A percentile compares a stretch with the other conserved stretches of the same genome.
These are phyloP conservation scores for Triticum timopheevii DNA, from an alignment of 176 grass and related monocot genomes.

Conservation along the genomic window DNA sequence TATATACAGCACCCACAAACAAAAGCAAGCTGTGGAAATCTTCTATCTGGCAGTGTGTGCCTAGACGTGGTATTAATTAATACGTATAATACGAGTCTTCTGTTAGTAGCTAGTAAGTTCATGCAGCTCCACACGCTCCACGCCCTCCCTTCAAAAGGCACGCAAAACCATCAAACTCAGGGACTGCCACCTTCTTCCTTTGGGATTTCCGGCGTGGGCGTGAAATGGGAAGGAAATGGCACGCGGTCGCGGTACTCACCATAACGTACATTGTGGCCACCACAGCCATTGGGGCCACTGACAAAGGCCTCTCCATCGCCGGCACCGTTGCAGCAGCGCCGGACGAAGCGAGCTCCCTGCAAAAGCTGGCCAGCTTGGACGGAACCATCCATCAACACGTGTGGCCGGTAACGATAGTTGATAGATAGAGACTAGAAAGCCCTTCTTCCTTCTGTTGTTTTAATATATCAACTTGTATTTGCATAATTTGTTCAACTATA, in stretches of 20 bases:
- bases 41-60: background rate
- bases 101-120: background rate
- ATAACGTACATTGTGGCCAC: background rate
- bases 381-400: constrained; percentile 20
- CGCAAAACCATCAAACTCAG: background rate
- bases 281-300: background rate
- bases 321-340: background rate
- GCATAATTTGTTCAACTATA: background rate
- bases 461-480: background rate
- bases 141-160: background rate
- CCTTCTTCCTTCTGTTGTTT: background rate
- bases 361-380: background rate
- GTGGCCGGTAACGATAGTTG: constrained; percentile 31
- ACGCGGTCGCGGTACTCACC: background rate
- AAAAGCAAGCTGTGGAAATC: background rate
- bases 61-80: background rate
- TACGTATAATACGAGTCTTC: no score
- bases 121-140: background rate
- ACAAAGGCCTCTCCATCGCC: background rate
- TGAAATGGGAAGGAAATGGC: background rate
- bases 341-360: background rate
- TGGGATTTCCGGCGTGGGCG: background rate
- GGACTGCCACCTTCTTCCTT: background rate
- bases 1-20: no score
- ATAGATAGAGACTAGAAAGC: background rate